Evolutionary conservation across 148 eudicot species (phyloP).

Genomic region (Rhododendron griersonianum): DNA sequence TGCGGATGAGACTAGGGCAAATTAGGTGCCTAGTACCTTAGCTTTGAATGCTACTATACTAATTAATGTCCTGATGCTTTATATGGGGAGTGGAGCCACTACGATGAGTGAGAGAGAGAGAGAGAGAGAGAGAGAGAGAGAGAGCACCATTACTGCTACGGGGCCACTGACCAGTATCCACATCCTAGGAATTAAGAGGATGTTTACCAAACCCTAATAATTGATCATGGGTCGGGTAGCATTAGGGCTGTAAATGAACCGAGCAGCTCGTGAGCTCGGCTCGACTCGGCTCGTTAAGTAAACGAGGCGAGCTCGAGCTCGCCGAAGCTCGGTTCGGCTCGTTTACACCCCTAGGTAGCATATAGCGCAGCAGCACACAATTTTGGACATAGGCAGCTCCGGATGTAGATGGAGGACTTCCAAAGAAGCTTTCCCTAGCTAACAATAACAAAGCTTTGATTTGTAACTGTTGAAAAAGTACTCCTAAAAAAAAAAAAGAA

Average conservation of each 20-base stretch:
- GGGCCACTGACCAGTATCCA: neutral
- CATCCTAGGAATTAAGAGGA: neutral
- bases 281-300: too few species aligned
- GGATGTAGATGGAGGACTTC: neutral
- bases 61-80: neutral
- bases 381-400: neutral
- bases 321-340: too few species aligned
- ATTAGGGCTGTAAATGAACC: too few species aligned
- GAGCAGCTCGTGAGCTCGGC: too few species aligned
- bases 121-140: neutral
- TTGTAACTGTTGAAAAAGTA: too few species aligned
- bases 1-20: too few species aligned
- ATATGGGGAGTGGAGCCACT: neutral
- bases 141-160: neutral
- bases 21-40: neutral
- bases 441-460: too few species aligned
- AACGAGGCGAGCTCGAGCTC: too few species aligned
- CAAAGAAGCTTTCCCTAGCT: too few species aligned
- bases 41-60: neutral
- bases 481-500: too few species aligned
- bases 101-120: neutral
- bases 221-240: neutral
- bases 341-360: too few species aligned
- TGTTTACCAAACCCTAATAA: neutral
- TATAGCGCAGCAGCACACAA: neutral